These are phyloP conservation scores for Megacollybia marginata DNA, from an alignment of 768 basidiomycete species.

Conservation along the genomic window DNA sequence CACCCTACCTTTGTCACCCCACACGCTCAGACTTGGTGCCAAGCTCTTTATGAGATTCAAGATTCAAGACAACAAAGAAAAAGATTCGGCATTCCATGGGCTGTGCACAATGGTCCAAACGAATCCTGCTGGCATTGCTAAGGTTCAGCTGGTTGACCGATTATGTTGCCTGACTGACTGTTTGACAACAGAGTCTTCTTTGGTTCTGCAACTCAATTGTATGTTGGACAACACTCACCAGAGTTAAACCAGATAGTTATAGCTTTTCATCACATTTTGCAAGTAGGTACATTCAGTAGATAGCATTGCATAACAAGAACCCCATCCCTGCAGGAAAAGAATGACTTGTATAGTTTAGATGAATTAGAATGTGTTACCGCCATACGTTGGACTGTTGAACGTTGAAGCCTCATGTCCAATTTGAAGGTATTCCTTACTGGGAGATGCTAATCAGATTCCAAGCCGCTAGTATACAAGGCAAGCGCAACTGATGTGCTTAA, in stretches of 20 bases:
- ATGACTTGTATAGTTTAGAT: constrained; percentile 32
- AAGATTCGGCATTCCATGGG: constrained; percentile 97
- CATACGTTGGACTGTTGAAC: constrained; percentile 28
- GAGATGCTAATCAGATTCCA: too few species aligned
- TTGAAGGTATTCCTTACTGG: too few species aligned
- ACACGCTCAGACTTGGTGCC: constrained; percentile 93
- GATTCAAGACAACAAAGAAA: constrained; percentile 98
- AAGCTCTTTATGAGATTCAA: constrained; percentile 96
- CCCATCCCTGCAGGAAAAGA: not conserved
- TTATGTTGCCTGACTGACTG: not conserved
- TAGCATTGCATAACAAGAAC: not conserved
- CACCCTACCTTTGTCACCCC: constrained; percentile 86
- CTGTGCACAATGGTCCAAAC: constrained; percentile 92
- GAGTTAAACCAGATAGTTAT: constrained; percentile 70
- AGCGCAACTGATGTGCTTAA: too few species aligned
- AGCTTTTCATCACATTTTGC: constrained; percentile 3
- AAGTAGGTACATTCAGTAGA: not conserved
- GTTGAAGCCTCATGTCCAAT: too few species aligned
- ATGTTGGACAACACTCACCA: constrained; percentile 81
- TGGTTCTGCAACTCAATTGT: constrained; percentile 99
- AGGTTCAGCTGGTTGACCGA: constrained; percentile 37
- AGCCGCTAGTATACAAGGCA: too few species aligned
- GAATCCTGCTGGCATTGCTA: constrained; percentile 90
- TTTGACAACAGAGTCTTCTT: constrained; percentile 68
- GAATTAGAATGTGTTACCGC: constrained; percentile 21